Conservation (phyloP, 352 stramenopile genomes). For the Globisporangium irregulare region DNA sequence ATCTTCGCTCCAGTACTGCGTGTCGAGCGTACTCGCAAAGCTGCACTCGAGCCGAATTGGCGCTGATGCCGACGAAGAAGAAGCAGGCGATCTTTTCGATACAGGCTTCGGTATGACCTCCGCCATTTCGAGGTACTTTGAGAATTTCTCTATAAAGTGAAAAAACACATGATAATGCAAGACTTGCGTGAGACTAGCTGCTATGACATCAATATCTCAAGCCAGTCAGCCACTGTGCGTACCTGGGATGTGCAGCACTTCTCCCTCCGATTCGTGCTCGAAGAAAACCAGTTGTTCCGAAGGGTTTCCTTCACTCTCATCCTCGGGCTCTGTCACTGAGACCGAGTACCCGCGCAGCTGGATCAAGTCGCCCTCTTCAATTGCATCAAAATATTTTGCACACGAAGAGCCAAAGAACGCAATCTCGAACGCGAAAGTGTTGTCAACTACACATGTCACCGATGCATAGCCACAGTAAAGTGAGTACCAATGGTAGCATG, state of each 20-base stretch:
- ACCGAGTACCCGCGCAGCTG: constrained; percentile 46
- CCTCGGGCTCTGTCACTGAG: constrained; percentile 16
- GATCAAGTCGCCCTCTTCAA: constrained; percentile 63
- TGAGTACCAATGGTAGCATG: background rate
- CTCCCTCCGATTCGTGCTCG: constrained; percentile 29
- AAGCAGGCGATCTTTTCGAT: background rate
- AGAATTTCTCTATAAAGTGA: constrained; percentile 43
- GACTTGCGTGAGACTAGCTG: background rate
- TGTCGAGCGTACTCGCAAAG: constrained; percentile 39
- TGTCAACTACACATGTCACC: constrained; percentile 33
- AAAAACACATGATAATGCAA: background rate
- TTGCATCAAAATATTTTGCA: constrained; percentile 43
- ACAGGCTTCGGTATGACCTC: constrained; percentile 23
- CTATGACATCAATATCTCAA: background rate
- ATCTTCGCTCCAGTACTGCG: constrained; percentile 23
- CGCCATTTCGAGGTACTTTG: constrained; percentile 40
- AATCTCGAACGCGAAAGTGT: constrained; percentile 36
- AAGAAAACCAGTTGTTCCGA: constrained; percentile 25
- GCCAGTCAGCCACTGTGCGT: background rate
- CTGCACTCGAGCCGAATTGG: constrained; percentile 43
- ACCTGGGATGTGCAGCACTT: constrained; percentile 37
- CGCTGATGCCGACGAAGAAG: background rate
- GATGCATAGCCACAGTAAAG: background rate
- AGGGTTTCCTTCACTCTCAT: constrained; percentile 9
- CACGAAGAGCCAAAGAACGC: constrained; percentile 71